phyloP scores from a whole-genome alignment of 2,329 filamentous ascomycete species.

The Madurella mycetomatis region DNA sequence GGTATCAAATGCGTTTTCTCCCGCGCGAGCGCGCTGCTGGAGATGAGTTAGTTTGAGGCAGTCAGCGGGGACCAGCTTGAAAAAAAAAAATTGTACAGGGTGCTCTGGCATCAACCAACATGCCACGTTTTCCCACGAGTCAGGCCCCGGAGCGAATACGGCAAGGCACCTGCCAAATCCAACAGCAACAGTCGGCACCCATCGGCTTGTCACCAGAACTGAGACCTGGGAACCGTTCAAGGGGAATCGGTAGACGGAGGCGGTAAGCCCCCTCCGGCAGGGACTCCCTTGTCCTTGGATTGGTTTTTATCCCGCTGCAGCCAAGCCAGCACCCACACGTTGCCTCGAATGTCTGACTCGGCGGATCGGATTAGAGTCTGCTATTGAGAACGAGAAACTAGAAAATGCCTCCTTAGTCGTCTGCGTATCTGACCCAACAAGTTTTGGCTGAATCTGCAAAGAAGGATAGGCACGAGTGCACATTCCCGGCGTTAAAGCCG shows the following conservation, averaged over 20 bases:
- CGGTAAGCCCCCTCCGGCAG: background rate
- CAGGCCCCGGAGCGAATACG: slow-evolving; percentile 1
- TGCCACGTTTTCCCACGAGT: slow-evolving; percentile 20
- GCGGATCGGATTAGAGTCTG: background rate
- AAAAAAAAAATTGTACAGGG: too few species aligned
- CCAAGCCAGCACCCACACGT: slow-evolving; percentile 1
- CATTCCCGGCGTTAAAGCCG: slow-evolving; percentile 24
- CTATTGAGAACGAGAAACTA: background rate
- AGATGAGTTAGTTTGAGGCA: too few species aligned
- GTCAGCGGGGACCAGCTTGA: too few species aligned
- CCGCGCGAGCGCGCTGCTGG: too few species aligned
- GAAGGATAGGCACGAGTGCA: slow-evolving; percentile 4
- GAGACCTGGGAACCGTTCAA: background rate
- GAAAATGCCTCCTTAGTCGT: background rate
- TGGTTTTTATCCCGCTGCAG: background rate
- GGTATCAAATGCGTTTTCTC: too few species aligned
- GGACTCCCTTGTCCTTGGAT: background rate
- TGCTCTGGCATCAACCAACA: slow-evolving; percentile 5
- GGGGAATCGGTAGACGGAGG: slow-evolving; percentile 10
- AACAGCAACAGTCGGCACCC: slow-evolving; percentile 15
- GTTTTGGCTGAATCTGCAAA: slow-evolving; percentile 20
- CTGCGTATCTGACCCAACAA: background rate
- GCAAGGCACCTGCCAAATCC: slow-evolving; percentile 21
- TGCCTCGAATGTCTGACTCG: background rate
- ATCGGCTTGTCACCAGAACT: slow-evolving; percentile 9